Evolutionary conservation across 208 protist genomes (phyloP).

Genomic region (Zelonia costaricensis): DNA sequence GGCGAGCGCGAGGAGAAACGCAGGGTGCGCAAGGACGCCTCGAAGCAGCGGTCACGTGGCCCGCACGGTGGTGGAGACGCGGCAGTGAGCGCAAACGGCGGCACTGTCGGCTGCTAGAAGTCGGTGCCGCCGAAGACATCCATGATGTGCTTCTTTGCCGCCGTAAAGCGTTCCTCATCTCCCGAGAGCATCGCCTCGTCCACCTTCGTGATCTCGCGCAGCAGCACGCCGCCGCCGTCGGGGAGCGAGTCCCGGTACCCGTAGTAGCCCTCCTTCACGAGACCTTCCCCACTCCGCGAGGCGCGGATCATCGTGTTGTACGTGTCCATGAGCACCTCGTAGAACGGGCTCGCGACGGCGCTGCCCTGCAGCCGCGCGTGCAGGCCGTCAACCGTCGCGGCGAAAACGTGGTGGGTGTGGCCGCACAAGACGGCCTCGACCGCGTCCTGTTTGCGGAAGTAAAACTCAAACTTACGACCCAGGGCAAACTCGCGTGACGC

Average conservation of each 20-base stretch:
- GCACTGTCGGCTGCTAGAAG: too few species aligned
- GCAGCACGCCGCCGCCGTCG: constrained; percentile 28
- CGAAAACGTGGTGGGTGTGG: constrained; percentile 21
- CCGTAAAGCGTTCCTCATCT: constrained; percentile 56
- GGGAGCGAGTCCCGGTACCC: constrained; percentile 35
- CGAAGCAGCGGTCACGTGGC: too few species aligned
- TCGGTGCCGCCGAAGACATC: constrained; percentile 29
- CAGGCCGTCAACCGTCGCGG: constrained; percentile 61
- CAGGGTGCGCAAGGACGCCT: too few species aligned
- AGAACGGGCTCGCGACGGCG: constrained; percentile 57
- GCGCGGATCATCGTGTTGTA: constrained; percentile 81
- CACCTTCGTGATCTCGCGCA: constrained; percentile 51
- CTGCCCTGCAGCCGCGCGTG: constrained; percentile 46
- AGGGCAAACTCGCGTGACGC: constrained; percentile 79
- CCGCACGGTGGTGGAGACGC: too few species aligned
- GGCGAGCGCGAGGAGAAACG: too few species aligned
- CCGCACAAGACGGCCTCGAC: constrained; percentile 55
- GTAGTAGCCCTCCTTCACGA: constrained; percentile 71
- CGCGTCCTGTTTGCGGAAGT: constrained; percentile 72
- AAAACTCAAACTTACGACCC: constrained; percentile 74
- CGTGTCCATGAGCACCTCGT: constrained; percentile 86
- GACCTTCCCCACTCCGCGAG: constrained; percentile 54
- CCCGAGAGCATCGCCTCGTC: constrained; percentile 75
- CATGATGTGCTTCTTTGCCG: constrained; percentile 52
- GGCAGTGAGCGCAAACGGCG: too few species aligned